phyloP scores from a whole-genome alignment of 331 rosid species.

The Quercus lobata region DNA sequence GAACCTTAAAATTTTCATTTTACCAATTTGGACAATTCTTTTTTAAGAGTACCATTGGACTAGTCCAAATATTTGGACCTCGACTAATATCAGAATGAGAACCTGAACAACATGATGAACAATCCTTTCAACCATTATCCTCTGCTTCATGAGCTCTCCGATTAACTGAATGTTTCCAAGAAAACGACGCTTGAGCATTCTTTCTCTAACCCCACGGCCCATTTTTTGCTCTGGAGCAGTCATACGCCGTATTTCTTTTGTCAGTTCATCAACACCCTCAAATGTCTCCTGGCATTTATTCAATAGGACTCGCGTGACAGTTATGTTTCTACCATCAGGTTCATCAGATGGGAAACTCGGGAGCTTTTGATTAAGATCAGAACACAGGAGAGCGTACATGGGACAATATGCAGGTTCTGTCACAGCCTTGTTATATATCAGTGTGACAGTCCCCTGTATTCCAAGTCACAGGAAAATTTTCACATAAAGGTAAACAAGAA shows the following conservation, averaged over 20 bases:
- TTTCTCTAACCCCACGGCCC: conserved; percentile 80
- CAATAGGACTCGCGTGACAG: conserved; percentile 81
- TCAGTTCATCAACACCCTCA: conserved; percentile 81
- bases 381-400: conserved; percentile 89
- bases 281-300: conserved; percentile 94
- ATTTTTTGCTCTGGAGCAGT: conserved; percentile 81
- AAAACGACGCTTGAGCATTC: conserved; percentile 76
- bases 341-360: conserved; percentile 88
- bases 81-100: background rate
- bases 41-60: too few species aligned
- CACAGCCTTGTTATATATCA: conserved; percentile 94
- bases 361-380: conserved; percentile 80
- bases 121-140: conserved; percentile 91
- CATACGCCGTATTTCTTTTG: conserved; percentile 80
- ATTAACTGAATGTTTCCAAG: conserved; percentile 92
- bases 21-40: too few species aligned
- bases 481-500: conserved; percentile 7
- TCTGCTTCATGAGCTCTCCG: conserved; percentile 98
- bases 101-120: conserved; percentile 98
- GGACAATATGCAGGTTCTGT: conserved; percentile 98
- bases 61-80: too few species aligned
- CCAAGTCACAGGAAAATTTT: conserved; percentile 9
- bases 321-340: conserved; percentile 81
- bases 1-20: too few species aligned
- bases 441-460: conserved; percentile 78